Evolutionary conservation across 2,329 filamentous ascomycete genomes (phyloP).

Genomic region (Basipetospora chlamydospora): DNA sequence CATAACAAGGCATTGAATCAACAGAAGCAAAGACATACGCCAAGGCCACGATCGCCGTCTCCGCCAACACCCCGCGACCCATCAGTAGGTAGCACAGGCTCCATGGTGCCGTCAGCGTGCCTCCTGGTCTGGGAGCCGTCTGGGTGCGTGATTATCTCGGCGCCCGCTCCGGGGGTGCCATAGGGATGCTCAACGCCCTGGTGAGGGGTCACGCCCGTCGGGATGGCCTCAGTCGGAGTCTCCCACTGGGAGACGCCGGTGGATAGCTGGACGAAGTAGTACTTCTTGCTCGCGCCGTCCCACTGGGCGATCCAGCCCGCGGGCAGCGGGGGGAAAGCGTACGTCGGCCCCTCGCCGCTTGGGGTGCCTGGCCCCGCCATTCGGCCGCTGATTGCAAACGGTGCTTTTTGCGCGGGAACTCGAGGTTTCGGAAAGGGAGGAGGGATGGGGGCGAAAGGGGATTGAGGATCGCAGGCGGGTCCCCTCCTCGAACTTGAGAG

Average conservation of each 20-base stretch:
- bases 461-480: no score
- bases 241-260: slow-evolving; percentile 63
- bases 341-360: slow-evolving; percentile 41
- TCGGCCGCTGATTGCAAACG: slow-evolving; percentile 1
- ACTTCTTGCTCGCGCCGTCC: slow-evolving; percentile 49
- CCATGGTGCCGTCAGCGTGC: slow-evolving; percentile 45
- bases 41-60: slow-evolving; percentile 46
- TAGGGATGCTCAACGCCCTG: slow-evolving; percentile 46
- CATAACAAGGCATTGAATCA: neutral
- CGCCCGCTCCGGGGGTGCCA: slow-evolving; percentile 34
- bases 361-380: slow-evolving; percentile 47
- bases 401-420: neutral
- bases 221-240: slow-evolving; percentile 49
- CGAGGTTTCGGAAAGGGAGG: neutral
- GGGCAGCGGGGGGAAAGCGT: slow-evolving; percentile 44
- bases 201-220: slow-evolving; percentile 44
- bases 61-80: slow-evolving; percentile 33
- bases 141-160: slow-evolving; percentile 44
- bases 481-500: neutral
- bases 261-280: slow-evolving; percentile 59
- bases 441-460: neutral
- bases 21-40: slow-evolving; percentile 32
- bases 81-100: slow-evolving; percentile 38
- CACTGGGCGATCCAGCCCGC: slow-evolving; percentile 57
- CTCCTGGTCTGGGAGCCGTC: slow-evolving; percentile 48